Evolutionary conservation across 768 basidiomycete genomes (phyloP).

Genomic region (Clitopilus hobsonii): DNA sequence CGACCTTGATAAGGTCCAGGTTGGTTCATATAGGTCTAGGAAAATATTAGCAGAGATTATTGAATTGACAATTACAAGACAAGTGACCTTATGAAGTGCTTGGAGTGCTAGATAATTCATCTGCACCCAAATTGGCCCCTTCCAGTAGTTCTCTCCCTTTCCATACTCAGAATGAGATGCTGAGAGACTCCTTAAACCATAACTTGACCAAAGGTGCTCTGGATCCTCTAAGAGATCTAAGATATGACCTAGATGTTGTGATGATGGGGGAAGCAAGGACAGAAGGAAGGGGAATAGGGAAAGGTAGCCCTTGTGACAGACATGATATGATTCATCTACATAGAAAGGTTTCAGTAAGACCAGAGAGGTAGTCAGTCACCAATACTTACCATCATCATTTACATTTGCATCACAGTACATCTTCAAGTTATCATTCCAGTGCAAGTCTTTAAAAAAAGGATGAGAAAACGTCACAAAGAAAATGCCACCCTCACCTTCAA

Average conservation of each 20-base stretch:
- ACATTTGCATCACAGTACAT: constrained; percentile 94
- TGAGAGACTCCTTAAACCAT: constrained; percentile 84
- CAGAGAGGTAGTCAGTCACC: background rate
- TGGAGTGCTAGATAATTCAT: constrained; percentile 92
- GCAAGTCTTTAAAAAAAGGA: constrained; percentile 55
- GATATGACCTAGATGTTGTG: constrained; percentile 77
- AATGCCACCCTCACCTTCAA: constrained; percentile 57
- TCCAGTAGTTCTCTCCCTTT: constrained; percentile 95
- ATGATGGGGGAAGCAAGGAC: constrained; percentile 68
- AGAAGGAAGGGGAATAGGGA: constrained; percentile 93
- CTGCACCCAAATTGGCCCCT: constrained; percentile 94
- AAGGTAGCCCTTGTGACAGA: constrained; percentile 90
- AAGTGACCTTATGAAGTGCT: constrained; percentile 67
- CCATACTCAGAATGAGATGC: constrained; percentile 89
- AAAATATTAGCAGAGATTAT: background rate
- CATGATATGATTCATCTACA: constrained; percentile 92
- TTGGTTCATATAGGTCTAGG: constrained; percentile 69
- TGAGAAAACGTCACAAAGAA: background rate
- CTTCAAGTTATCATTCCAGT: constrained; percentile 84
- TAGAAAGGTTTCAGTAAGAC: constrained; percentile 4
- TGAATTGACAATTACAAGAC: background rate
- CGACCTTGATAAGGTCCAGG: constrained; percentile 77
- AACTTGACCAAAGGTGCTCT: constrained; percentile 86
- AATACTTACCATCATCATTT: constrained; percentile 67
- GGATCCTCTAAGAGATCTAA: constrained; percentile 79